phyloP scores from a whole-genome alignment of 108 stramenopile species.

The Epithemia pelagica region DNA sequence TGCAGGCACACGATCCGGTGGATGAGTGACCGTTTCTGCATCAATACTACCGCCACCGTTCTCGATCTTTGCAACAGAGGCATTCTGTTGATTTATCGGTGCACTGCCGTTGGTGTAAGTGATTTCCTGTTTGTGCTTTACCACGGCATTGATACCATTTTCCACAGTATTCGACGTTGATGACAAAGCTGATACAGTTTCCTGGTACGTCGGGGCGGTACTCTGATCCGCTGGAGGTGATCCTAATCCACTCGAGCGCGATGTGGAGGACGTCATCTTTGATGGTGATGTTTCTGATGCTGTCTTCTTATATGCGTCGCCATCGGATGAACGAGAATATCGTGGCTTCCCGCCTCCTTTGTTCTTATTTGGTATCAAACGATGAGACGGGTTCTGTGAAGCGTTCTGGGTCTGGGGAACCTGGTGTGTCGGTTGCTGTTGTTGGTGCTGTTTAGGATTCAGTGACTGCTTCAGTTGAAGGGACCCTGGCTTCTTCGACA shows the following conservation, averaged over 20 bases:
- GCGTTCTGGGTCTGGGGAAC: slow-evolving; percentile 1
- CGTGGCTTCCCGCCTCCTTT: not conserved
- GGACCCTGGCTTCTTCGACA: not conserved
- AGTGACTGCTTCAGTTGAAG: slow-evolving; percentile 20
- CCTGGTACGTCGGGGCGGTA: slow-evolving; percentile 49
- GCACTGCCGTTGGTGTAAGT: not conserved
- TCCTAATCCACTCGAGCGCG: slow-evolving; percentile 6
- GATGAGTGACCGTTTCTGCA: slow-evolving; percentile 12
- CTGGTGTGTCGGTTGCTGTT: slow-evolving; percentile 21
- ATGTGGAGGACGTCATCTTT: not conserved
- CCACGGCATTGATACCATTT: slow-evolving; percentile 5
- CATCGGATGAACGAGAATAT: not conserved
- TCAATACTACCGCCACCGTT: slow-evolving; percentile 3
- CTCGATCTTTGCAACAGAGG: slow-evolving; percentile 22
- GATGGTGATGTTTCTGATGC: not conserved
- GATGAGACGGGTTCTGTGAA: not conserved
- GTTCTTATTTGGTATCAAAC: not conserved
- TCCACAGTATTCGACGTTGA: slow-evolving; percentile 10
- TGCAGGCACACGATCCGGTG: slow-evolving; percentile 8
- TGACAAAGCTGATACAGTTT: slow-evolving; percentile 44
- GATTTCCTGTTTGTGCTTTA: slow-evolving; percentile 8
- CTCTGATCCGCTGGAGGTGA: slow-evolving; percentile 30
- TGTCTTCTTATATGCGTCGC: not conserved
- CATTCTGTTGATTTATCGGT: slow-evolving; percentile 3
- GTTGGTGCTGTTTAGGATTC: slow-evolving; percentile 33